These are phyloP conservation scores for Leucocoprinus sp. DNA, from an alignment of 768 basidiomycete species.

Conservation along the genomic window DNA sequence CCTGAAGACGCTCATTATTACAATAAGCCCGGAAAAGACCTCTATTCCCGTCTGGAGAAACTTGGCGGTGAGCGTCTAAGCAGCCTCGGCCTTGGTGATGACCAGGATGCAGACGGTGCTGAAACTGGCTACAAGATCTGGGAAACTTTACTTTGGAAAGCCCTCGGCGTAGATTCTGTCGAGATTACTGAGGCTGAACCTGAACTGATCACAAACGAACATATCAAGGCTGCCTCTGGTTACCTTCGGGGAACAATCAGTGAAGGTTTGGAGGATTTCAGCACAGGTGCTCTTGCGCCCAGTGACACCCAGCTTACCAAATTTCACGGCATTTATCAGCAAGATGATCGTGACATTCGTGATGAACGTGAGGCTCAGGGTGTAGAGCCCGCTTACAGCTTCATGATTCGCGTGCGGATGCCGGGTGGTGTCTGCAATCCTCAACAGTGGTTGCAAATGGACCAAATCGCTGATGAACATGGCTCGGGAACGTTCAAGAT, in stretches of 20 bases:
- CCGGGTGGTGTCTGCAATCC: slow-evolving; percentile 93
- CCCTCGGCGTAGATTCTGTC: slow-evolving; percentile 81
- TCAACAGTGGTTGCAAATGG: slow-evolving; percentile 91
- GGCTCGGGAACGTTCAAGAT: slow-evolving; percentile 94
- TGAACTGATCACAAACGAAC: slow-evolving; percentile 97
- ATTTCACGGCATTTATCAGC: slow-evolving; percentile 95
- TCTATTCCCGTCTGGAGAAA: slow-evolving; percentile 69
- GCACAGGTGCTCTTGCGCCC: slow-evolving; percentile 85
- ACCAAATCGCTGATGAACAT: slow-evolving; percentile 93
- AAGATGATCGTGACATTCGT: slow-evolving; percentile 97
- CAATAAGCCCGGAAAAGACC: slow-evolving; percentile 92
- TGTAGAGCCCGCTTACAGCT: slow-evolving; percentile 90
- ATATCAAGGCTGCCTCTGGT: slow-evolving; percentile 94
- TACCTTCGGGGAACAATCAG: slow-evolving; percentile 93
- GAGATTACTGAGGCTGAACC: slow-evolving; percentile 91
- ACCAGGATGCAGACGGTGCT: slow-evolving; percentile 94
- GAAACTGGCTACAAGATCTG: slow-evolving; percentile 96
- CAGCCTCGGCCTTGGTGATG: slow-evolving; percentile 82
- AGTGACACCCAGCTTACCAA: slow-evolving; percentile 94
- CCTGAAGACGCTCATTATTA: slow-evolving; percentile 97
- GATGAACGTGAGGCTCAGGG: slow-evolving; percentile 92
- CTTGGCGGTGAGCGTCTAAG: slow-evolving; percentile 75
- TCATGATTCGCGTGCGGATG: slow-evolving; percentile 98
- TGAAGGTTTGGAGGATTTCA: slow-evolving; percentile 81
- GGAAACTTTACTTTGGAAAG: slow-evolving; percentile 92